These are phyloP conservation scores for Hermanozyma aechmeae DNA, from an alignment of 805 yeast species.

Conservation along the genomic window DNA sequence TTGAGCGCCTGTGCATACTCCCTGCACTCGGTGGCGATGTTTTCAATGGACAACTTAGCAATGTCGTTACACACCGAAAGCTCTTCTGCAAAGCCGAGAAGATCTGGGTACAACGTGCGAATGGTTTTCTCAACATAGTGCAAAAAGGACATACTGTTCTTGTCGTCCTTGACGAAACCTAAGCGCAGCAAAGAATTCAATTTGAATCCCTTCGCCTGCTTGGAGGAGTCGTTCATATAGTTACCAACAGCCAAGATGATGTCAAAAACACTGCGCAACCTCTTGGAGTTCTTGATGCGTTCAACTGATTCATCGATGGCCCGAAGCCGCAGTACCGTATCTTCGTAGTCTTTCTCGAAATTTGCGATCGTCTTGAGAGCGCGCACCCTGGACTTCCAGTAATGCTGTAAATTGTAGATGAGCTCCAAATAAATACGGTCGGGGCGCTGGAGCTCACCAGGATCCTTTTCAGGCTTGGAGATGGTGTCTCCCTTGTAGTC, in stretches of 20 bases:
- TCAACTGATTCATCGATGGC: slow-evolving; percentile 52
- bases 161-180: slow-evolving; percentile 62
- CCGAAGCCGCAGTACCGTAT: slow-evolving; percentile 45
- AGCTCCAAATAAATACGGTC: slow-evolving; percentile 63
- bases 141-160: slow-evolving; percentile 59
- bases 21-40: slow-evolving; percentile 47
- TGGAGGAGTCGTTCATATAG: slow-evolving; percentile 66
- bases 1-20: slow-evolving; percentile 44
- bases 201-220: slow-evolving; percentile 63
- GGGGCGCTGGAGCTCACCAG: slow-evolving; percentile 51
- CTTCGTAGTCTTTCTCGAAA: slow-evolving; percentile 59
- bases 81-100: slow-evolving; percentile 53
- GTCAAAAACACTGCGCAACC: slow-evolving; percentile 49
- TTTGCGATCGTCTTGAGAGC: slow-evolving; percentile 46
- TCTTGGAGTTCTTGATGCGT: slow-evolving; percentile 40
- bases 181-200: slow-evolving; percentile 60
- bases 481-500: slow-evolving; percentile 41
- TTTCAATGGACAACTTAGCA: slow-evolving; percentile 55
- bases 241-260: slow-evolving; percentile 69
- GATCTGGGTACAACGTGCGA: slow-evolving; percentile 57
- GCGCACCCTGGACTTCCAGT: slow-evolving; percentile 67
- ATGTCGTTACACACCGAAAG: slow-evolving; percentile 42
- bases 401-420: slow-evolving; percentile 56
- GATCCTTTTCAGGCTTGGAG: slow-evolving; percentile 42
- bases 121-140: slow-evolving; percentile 67